Percentiles rank a stretch among this genome's conserved stretches.
These are phyloP conservation scores for Rhizoclosmatium sp. DNA, from an alignment of 192 early-diverging fungal species.

Conservation along the genomic window DNA sequence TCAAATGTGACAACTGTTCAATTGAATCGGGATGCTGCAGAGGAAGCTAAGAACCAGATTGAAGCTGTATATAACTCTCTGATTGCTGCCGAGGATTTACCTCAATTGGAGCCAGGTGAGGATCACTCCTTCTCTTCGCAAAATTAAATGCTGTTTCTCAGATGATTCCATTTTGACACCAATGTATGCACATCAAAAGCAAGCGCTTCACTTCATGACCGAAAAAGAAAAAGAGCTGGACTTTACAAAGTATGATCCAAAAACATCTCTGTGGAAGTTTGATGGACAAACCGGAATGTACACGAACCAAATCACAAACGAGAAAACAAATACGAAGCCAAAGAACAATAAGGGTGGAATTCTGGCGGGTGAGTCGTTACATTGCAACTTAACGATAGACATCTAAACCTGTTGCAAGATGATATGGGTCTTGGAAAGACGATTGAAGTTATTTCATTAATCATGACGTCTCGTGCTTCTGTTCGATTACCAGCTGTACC, in stretches of 20 bases:
- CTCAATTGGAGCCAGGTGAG: constrained; percentile 61
- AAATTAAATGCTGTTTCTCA: constrained; percentile 16
- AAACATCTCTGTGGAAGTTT: constrained; percentile 49
- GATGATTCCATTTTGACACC: constrained; percentile 53
- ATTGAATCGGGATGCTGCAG: constrained; percentile 8
- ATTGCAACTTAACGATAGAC: not conserved
- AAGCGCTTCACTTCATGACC: constrained; percentile 82
- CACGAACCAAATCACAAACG: constrained; percentile 62
- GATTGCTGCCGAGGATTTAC: constrained; percentile 54
- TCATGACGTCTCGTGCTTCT: constrained; percentile 39
- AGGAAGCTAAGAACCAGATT: constrained; percentile 54
- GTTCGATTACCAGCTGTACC: not conserved
- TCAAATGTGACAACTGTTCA: constrained; percentile 29
- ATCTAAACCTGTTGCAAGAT: constrained; percentile 38
- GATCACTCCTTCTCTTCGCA: not conserved
- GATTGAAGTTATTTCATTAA: constrained; percentile 57
- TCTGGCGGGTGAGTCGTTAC: constrained; percentile 51
- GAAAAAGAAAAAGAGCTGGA: constrained; percentile 75
- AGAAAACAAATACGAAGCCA: constrained; percentile 51
- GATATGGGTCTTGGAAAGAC: constrained; percentile 67
- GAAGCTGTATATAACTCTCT: constrained; percentile 69
- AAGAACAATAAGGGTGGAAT: constrained; percentile 66
- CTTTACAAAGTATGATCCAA: constrained; percentile 57
- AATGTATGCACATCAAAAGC: constrained; percentile 84
- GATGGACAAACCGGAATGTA: constrained; percentile 36